Evolutionary conservation across 129 eudicot species (phyloP).

Genomic region (Calendula officinalis): DNA sequence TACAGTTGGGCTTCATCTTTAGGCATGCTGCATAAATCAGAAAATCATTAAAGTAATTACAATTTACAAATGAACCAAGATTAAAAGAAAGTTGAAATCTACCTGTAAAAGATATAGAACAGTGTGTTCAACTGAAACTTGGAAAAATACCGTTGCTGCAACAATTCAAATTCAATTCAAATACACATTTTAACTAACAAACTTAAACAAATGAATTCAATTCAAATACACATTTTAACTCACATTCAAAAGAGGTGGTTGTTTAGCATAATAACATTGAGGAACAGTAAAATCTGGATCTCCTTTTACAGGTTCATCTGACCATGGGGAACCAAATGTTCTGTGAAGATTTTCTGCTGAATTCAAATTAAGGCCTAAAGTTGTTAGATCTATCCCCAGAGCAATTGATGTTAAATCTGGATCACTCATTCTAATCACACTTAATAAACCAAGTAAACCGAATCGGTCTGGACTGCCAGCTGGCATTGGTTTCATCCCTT

Average conservation of each 20-base stretch:
- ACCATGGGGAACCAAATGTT: conserved; percentile 88
- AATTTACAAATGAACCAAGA: background rate
- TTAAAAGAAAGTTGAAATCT: background rate
- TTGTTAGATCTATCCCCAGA: conserved; percentile 84
- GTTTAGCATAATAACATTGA: conserved; percentile 74
- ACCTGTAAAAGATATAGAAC: conserved; percentile 89
- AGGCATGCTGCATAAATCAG: conserved; percentile 76
- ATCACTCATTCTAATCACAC: conserved; percentile 87
- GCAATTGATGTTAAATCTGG: conserved; percentile 89
- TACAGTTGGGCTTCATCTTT: conserved; percentile 81
- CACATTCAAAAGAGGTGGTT: conserved; percentile 66
- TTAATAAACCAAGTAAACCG: conserved; percentile 79
- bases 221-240: conserved; percentile 27
- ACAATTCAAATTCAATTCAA: conserved; percentile 17
- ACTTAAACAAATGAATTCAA: too few species aligned
- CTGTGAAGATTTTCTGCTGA: conserved; percentile 82
- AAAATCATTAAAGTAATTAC: background rate
- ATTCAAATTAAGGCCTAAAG: conserved; percentile 84
- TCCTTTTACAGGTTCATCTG: conserved; percentile 83
- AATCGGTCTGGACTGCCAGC: conserved; percentile 62
- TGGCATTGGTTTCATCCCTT: conserved; percentile 66
- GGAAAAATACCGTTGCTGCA: conserved; percentile 73
- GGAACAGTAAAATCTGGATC: conserved; percentile 81
- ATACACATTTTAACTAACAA: background rate
- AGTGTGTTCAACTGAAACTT: conserved; percentile 73